Base-by-base conservation (phyloP, 768 basidiomycete genomes). In the Coprinellus micaceus region DNA sequence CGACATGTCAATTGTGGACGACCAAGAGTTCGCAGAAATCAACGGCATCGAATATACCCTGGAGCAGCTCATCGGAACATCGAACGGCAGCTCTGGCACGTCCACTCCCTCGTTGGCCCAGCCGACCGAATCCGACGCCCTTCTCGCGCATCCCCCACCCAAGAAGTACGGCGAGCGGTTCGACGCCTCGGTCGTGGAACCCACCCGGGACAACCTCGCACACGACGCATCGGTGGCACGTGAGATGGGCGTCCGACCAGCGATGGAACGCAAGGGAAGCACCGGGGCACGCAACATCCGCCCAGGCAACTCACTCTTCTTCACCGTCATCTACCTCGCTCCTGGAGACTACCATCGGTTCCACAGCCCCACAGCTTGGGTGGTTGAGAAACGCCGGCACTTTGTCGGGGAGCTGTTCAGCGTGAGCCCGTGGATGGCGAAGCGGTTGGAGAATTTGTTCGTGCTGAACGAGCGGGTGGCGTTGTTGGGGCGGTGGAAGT, bases 321-420 rank as follows among this genome's bases (percentile, higher is more conserved):
- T 98, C 70, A 75, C 89, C 22, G 97, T 99, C 63, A 89, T 99
- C 58, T 99, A 98, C 74, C 89, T 99, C 54, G 97, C 96, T 0
- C 97, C 97, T 1, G 96, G 97, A 1, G 97, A 99, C 67, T 98
- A 98, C 70, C 96, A 99, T 66, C 84, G 96, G 15, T 99, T 97
- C 82, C 97, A 99, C 70, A 89, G 86, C 50, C 96, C 97, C 1
- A 86, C 94, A 0, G 85, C 91, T 6, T 98, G 97, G 97, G 94
- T 99, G 4, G 96, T 98, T 17, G 95, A 99, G 77, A 89, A 90
- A 66, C 75, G 97, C 58, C 74, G 97, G 39, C 97, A 99, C 69
- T 98, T 99, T 64, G 85, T 94, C 28, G 96, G 94, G 52, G 96
- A 98, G 67, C 77, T 99, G 4, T 98, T 97, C 74, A 93, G 90